Conservation (phyloP, 2,329 filamentous ascomycete genomes). For the Alternaria triticimaculans region DNA sequence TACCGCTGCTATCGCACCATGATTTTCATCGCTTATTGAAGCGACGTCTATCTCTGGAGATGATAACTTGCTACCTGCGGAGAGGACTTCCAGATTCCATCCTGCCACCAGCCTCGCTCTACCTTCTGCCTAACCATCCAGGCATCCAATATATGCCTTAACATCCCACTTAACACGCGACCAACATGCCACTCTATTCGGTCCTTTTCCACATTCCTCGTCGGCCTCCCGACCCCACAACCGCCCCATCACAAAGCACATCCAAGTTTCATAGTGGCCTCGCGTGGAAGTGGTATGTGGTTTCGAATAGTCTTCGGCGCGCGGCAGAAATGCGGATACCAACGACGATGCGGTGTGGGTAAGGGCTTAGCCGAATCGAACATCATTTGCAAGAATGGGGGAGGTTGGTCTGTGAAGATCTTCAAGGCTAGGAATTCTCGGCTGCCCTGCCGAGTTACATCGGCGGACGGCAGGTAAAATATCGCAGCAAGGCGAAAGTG, state of each 20-base stretch:
- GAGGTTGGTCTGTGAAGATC: conserved; percentile 1
- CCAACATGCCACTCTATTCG: background rate
- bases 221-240: background rate
- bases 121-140: background rate
- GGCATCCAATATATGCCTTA: background rate
- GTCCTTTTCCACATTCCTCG: background rate
- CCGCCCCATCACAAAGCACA: background rate
- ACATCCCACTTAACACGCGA: background rate
- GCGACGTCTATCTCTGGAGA: background rate
- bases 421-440: background rate
- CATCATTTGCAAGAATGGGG: background rate
- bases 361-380: background rate
- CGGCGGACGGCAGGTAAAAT: background rate
- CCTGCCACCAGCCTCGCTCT: background rate
- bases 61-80: background rate
- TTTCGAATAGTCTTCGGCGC: background rate
- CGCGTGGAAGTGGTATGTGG: conserved; percentile 2
- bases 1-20: background rate
- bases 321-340: conserved; percentile 2
- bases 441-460: background rate
- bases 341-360: background rate
- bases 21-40: background rate
- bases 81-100: background rate
- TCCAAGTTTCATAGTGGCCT: background rate
- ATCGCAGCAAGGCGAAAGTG: background rate